Base-by-base conservation (phyloP, 2,329 filamentous ascomycete species). In the Sporothrix pseudoabietina region DNA sequence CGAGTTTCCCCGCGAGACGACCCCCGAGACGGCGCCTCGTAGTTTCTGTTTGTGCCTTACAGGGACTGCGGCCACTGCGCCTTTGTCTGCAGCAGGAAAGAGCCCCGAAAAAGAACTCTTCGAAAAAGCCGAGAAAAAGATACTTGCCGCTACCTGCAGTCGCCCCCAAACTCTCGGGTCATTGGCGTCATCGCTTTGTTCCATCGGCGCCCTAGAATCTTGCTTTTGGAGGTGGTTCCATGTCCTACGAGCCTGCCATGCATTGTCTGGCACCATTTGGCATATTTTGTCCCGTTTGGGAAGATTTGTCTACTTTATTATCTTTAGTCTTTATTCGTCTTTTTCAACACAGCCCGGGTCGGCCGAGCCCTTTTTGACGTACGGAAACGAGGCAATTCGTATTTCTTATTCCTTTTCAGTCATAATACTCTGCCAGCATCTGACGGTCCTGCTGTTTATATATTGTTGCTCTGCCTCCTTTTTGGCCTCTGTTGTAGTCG, bases 141-240 rank as follows among this genome's bases (percentile, higher is more conserved):
- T 72, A 70, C 72, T 35, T 72, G 61, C 30, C 47, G 22, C 41
- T 57, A 57, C 71, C 59, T 68, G 35, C 10, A 41, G 19, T 65
- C 47, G 44, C 59, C 47, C 47, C 71, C 71, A 72, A 44, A 68
- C 49, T 66, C 30, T 35, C 30, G 47, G 57, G 44, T 66, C 49
- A 41, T 55, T 44, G 59, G 71, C 71, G 71, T 72, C 71, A 72
- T 72, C 47, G n/a, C 32, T 41, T 47, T 57, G 71, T 71, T 47
- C 39, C 57, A 35, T 55, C n/a, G 12, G 39, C 26, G 30, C 66
- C 66, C 47, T 9, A 12, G 30, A 54, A 69, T 22, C 47, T 22
- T 71, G 44, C 26, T 52, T 49, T 49, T 49, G 44, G 14, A 49
- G 44, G 44, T 14, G 14, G 44, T 55, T 3, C 26, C 52, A 26